Evolutionary conservation across 2,329 filamentous ascomycete genomes (phyloP).

Genomic region (Phaeosphaeriaceae sp.): DNA sequence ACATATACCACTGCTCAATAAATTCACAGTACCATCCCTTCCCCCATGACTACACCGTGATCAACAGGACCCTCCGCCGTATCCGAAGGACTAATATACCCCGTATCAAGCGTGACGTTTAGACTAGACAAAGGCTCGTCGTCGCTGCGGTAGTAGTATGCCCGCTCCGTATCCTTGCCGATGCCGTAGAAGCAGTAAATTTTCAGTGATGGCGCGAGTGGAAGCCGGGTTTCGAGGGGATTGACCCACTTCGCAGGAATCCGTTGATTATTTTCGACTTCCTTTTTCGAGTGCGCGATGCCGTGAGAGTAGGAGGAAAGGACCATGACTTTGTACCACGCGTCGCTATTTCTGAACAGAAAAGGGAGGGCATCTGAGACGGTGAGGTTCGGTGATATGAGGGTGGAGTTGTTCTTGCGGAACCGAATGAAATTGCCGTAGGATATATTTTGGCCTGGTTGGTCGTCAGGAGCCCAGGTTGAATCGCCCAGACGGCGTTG

Average conservation of each 20-base stretch:
- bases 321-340: slow-evolving; percentile 83
- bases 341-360: slow-evolving; percentile 76
- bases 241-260: slow-evolving; percentile 86
- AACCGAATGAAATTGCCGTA: slow-evolving; percentile 89
- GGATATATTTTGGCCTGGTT: slow-evolving; percentile 71
- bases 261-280: slow-evolving; percentile 72
- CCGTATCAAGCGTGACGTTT: slow-evolving; percentile 64
- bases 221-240: slow-evolving; percentile 85
- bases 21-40: slow-evolving; percentile 96
- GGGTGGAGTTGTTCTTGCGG: slow-evolving; percentile 63
- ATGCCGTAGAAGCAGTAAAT: slow-evolving; percentile 98
- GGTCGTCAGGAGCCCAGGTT: slow-evolving; percentile 87
- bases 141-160: slow-evolving; percentile 87
- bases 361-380: slow-evolving; percentile 78
- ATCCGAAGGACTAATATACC: slow-evolving; percentile 41
- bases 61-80: slow-evolving; percentile 61
- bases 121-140: slow-evolving; percentile 68
- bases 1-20: slow-evolving; percentile 98
- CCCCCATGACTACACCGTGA: slow-evolving; percentile 92
- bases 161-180: slow-evolving; percentile 89
- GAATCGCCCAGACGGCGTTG: slow-evolving; percentile 89
- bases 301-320: slow-evolving; percentile 83
- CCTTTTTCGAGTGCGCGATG: slow-evolving; percentile 76
- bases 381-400: slow-evolving; percentile 72
- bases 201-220: slow-evolving; percentile 85